phyloP scores from a whole-genome alignment of 345 rosid genomes.

The Erysimum cheiranthoides region DNA sequence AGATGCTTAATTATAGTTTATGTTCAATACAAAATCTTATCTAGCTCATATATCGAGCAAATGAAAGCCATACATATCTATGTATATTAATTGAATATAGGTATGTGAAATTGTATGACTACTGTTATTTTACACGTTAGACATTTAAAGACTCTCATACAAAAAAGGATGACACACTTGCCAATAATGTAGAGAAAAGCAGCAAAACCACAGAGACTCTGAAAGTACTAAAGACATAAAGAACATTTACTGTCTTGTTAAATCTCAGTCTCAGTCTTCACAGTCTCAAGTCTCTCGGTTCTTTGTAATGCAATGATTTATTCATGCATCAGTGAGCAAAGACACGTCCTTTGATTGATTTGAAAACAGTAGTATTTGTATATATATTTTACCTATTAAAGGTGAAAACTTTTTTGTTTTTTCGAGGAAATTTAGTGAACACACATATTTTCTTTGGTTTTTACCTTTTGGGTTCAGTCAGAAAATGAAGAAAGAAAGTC shows the following conservation, averaged over 20 bases:
- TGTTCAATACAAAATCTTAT: slow-evolving; percentile 25
- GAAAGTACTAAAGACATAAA: slow-evolving; percentile 65
- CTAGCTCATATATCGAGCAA: slow-evolving; percentile 27
- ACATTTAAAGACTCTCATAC: slow-evolving; percentile 35
- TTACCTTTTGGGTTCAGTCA: slow-evolving; percentile 34
- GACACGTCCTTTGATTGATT: slow-evolving; percentile 44
- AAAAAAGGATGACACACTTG: slow-evolving; percentile 34
- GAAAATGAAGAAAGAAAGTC: slow-evolving; percentile 25
- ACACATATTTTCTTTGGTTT: slow-evolving; percentile 27
- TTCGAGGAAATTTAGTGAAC: slow-evolving; percentile 38
- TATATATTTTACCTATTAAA: slow-evolving; percentile 24
- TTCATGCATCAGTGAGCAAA: slow-evolving; percentile 46
- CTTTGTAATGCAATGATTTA: slow-evolving; percentile 51
- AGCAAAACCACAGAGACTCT: slow-evolving; percentile 63
- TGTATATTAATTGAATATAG: not conserved
- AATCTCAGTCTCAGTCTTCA: slow-evolving; percentile 54
- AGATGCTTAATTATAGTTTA: slow-evolving; percentile 17
- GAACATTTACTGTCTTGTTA: slow-evolving; percentile 76
- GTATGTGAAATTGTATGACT: slow-evolving; percentile 28
- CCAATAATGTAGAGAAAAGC: slow-evolving; percentile 39
- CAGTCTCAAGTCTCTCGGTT: slow-evolving; percentile 60
- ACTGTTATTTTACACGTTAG: slow-evolving; percentile 49
- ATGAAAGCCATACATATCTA: slow-evolving; percentile 13
- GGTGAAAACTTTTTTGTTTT: slow-evolving; percentile 28
- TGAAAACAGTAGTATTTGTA: slow-evolving; percentile 39